Base-by-base conservation (phyloP, 306 rosid species). In the Corylus americana region DNA sequence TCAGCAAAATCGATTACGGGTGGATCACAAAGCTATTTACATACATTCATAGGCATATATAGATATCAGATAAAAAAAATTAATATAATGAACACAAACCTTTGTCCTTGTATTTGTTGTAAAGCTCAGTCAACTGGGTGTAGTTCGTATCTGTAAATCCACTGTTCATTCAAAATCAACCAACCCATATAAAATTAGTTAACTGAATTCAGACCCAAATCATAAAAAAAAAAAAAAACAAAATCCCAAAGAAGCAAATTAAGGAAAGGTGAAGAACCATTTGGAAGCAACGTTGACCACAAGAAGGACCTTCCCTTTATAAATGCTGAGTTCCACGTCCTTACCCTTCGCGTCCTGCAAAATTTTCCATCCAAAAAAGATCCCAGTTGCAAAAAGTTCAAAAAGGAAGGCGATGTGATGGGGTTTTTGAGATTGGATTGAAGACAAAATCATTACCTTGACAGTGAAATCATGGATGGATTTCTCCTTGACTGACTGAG, bases 271-370 rank as follows among this genome's bases (percentile, higher is more conserved):
- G 49, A 48, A 75, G 31, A 53, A 95, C 99, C 99, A 95, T 91
- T 93, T 91, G 71, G 99, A 95, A 64, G 99, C 99, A 16, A 95
- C 99, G 83, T 95, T 95, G 71, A 95, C 85, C 44, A 95, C 86
- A 66, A 95, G 94, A 80, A 95, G 88, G 67, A 95, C 93, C 82
- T 91, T 90, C 59, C 99, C 99, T 55, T 80, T 89, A 88, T 86
- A 95, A 61, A 22, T 25, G 71, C 84, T 51, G 39, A 95, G 99
- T 77, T 91, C 87, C 74, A 95, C 96, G 14, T 89, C 97, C 59
- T 77, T 88, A 64, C 97, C 94, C 74, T 72, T 89, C 58, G 84
- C 73, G 86, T 91, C 97, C 99, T 95, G 86, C 80, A 83, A 35
- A 25, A 4, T 44, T 17, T 14, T 11, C 53, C 14, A 49, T 49